Evolutionary conservation across 257 asterid species (phyloP).

Genomic region (Fraxinus excelsior): DNA sequence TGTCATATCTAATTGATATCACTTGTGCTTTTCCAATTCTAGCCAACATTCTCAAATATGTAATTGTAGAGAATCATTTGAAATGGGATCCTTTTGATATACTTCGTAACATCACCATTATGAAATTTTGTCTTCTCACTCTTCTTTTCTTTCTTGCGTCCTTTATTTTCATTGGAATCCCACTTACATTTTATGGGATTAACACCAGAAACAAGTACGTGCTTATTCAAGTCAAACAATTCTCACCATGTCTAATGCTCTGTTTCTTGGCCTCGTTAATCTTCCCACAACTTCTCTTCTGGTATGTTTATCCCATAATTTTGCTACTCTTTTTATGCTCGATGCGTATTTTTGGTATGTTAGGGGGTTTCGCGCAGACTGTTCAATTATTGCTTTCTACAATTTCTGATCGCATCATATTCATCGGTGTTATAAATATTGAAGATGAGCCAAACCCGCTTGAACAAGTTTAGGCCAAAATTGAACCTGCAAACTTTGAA

Average conservation of each 20-base stretch:
- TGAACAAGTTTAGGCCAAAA: too few species aligned
- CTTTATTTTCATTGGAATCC: constrained; percentile 22
- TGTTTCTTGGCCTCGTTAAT: constrained; percentile 24
- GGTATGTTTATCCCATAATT: constrained; percentile 30
- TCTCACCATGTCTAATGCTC: constrained; percentile 17
- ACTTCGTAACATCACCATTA: constrained; percentile 17
- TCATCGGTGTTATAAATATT: too few species aligned
- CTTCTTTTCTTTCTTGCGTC: constrained; percentile 23
- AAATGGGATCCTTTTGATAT: constrained; percentile 32
- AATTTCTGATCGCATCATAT: too few species aligned
- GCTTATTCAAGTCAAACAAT: constrained; percentile 17
- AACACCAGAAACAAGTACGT: constrained; percentile 1
- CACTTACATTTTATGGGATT: background rate
- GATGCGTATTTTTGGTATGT: background rate
- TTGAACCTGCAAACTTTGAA: too few species aligned
- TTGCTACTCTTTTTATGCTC: constrained; percentile 16
- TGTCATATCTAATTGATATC: constrained; percentile 12
- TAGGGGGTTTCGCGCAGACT: background rate
- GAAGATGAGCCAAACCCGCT: too few species aligned
- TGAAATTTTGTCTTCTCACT: constrained; percentile 12
- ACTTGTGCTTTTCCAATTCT: constrained; percentile 5
- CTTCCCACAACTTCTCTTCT: constrained; percentile 34
- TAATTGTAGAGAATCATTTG: constrained; percentile 26
- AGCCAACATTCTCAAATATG: constrained; percentile 18
- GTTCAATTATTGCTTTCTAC: background rate